Percentiles rank a stretch among this genome's conserved stretches.
phyloP scores from a whole-genome alignment of 805 yeast genomes.

The Gaillardinia entomophila region DNA sequence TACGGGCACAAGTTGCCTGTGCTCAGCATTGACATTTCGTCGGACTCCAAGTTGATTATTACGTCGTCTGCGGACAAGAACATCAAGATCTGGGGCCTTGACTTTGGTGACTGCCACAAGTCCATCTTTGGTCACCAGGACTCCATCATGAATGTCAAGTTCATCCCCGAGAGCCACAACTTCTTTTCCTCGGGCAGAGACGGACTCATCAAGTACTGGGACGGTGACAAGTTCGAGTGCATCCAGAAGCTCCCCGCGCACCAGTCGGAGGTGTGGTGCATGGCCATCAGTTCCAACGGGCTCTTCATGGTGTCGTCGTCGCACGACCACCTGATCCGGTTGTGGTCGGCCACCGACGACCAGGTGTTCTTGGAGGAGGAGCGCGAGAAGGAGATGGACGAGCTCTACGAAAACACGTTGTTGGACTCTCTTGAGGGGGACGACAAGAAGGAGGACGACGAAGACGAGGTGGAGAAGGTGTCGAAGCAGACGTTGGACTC shows the following conservation, averaged over 20 bases:
- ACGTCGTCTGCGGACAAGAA: conserved; percentile 97
- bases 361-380: conserved; percentile 97
- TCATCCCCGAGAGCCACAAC: conserved; percentile 80
- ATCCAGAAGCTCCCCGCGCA: conserved; percentile 80
- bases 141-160: conserved; percentile 82
- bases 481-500: conserved; percentile 84
- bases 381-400: conserved; percentile 92
- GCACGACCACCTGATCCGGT: conserved; percentile 87
- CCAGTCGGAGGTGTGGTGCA: conserved; percentile 90
- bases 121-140: conserved; percentile 97
- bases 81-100: conserved; percentile 97
- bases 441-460: conserved; percentile 17
- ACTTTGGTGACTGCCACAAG: conserved; percentile 97
- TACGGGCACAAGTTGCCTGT: conserved; percentile 98
- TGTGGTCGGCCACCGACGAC: conserved; percentile 94
- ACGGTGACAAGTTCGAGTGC: conserved; percentile 94
- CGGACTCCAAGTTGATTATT: conserved; percentile 79
- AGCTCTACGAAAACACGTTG: conserved; percentile 76
- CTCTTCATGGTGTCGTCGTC: conserved; percentile 72
- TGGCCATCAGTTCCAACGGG: conserved; percentile 73
- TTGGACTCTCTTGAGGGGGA: conserved; percentile 65
- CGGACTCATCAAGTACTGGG: conserved; percentile 91
- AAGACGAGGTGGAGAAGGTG: conserved; percentile 50
- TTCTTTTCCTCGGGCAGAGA: conserved; percentile 91
- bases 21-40: conserved; percentile 83